A percentile compares a stretch with the other conserved stretches of the same genome.
These are phyloP conservation scores for Abrus pulchellus DNA, from an alignment of 306 rosid genomes.

Conservation along the genomic window DNA sequence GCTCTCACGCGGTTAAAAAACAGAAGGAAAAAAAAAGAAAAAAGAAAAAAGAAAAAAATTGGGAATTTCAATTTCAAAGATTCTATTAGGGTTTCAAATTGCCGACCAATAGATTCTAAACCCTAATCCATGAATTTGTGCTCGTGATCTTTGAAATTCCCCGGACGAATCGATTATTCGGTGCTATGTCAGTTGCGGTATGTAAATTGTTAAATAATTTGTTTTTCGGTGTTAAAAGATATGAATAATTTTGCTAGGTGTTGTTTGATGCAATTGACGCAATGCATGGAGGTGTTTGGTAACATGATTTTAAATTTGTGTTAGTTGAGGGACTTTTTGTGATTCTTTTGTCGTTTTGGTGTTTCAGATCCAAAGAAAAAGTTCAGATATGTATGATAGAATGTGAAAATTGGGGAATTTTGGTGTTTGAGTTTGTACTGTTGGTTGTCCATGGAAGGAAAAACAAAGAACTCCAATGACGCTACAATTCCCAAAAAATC, in stretches of 20 bases:
- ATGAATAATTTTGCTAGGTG: slow-evolving; percentile 35
- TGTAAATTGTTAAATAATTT: slow-evolving; percentile 24
- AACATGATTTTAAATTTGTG: slow-evolving; percentile 55
- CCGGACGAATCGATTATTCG: slow-evolving; percentile 44
- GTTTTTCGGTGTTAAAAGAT: neutral
- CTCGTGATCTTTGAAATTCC: slow-evolving; percentile 58
- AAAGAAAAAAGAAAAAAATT: slow-evolving; percentile 40
- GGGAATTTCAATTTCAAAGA: slow-evolving; percentile 49
- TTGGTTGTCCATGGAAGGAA: slow-evolving; percentile 80
- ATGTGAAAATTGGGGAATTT: slow-evolving; percentile 71
- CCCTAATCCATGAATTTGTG: slow-evolving; percentile 57
- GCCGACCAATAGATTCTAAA: slow-evolving; percentile 53
- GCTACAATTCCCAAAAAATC: slow-evolving; percentile 71
- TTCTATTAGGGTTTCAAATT: slow-evolving; percentile 74
- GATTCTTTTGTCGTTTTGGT: slow-evolving; percentile 37
- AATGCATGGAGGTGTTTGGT: slow-evolving; percentile 55
- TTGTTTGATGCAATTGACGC: slow-evolving; percentile 32
- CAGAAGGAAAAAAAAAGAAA: slow-evolving; percentile 23
- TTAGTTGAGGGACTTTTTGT: slow-evolving; percentile 43
- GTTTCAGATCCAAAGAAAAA: slow-evolving; percentile 79
- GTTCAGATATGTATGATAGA: slow-evolving; percentile 66
- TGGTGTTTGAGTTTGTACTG: slow-evolving; percentile 59
- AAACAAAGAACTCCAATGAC: slow-evolving; percentile 72
- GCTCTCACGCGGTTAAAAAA: slow-evolving; percentile 66
- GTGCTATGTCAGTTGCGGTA: slow-evolving; percentile 62